Conservation (phyloP, 2,329 filamentous ascomycete genomes). For the Colletotrichum destructivum region DNA sequence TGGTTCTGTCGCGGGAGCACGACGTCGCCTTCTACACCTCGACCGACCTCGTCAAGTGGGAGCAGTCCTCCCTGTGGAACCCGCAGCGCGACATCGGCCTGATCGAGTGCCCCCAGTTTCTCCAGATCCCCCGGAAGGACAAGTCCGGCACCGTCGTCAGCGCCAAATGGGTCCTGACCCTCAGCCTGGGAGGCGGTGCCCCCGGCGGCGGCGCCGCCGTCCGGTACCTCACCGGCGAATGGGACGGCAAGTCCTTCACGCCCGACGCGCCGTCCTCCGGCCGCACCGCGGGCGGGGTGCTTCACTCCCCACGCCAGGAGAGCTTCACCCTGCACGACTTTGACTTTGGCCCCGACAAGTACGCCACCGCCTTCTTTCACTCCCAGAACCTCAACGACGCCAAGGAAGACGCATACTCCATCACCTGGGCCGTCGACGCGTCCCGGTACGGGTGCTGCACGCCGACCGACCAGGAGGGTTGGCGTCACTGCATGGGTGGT, state of each 20-base stretch:
- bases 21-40: constrained; percentile 74
- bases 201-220: constrained; percentile 37
- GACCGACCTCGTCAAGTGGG: constrained; percentile 72
- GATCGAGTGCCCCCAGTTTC: constrained; percentile 56
- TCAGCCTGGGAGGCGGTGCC: constrained; percentile 37
- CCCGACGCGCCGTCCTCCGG: constrained; percentile 24
- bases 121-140: constrained; percentile 58
- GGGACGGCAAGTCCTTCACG: constrained; percentile 41
- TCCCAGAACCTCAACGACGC: constrained; percentile 35
- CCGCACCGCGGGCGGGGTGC: not conserved
- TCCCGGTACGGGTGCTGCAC: constrained; percentile 50
- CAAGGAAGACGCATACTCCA: constrained; percentile 48
- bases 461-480: constrained; percentile 51
- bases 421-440: constrained; percentile 56
- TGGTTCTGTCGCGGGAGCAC: constrained; percentile 71
- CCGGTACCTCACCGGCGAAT: constrained; percentile 41
- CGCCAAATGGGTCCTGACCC: constrained; percentile 40
- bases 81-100: constrained; percentile 58
- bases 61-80: constrained; percentile 43
- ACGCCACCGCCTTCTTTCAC: constrained; percentile 54
- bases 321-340: constrained; percentile 47
- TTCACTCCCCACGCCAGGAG: constrained; percentile 11
- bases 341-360: constrained; percentile 56
- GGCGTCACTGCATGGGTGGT: constrained; percentile 47
- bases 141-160: constrained; percentile 56